phyloP scores from a whole-genome alignment of 352 stramenopile species.

The Pythium graminicola region DNA sequence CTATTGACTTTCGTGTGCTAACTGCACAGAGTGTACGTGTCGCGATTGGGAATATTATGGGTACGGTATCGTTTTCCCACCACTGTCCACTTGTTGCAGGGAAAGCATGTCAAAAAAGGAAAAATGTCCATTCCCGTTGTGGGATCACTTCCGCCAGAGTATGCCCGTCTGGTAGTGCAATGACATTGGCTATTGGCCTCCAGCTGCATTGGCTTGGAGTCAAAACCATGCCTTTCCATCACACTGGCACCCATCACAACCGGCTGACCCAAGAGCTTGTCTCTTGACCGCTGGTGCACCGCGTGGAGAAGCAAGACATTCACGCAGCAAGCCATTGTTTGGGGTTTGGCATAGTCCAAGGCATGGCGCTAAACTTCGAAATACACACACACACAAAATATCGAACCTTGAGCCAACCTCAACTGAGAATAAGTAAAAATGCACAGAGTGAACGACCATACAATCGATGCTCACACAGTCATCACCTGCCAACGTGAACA shows the following conservation, averaged over 20 bases:
- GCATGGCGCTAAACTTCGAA: neutral
- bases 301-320: slow-evolving; percentile 4
- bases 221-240: slow-evolving; percentile 1
- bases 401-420: neutral
- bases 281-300: slow-evolving; percentile 9
- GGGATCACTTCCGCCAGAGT: too few species aligned
- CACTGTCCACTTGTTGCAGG: neutral
- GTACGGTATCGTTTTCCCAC: neutral
- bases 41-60: neutral
- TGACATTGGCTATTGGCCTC: too few species aligned
- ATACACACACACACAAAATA: neutral
- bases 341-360: neutral
- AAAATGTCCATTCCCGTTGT: slow-evolving; percentile 22
- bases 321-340: neutral
- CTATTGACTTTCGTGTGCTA: too few species aligned
- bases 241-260: slow-evolving; percentile 6
- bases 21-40: too few species aligned
- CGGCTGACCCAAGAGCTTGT: slow-evolving; percentile 18
- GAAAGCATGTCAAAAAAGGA: slow-evolving; percentile 1
- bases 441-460: neutral
- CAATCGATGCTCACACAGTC: too few species aligned
- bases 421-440: neutral
- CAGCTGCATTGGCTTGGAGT: too few species aligned
- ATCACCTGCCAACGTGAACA: too few species aligned
- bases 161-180: too few species aligned